These are phyloP conservation scores for Dimargaris xerosporica DNA, from an alignment of 192 early-diverging fungal species.

Conservation along the genomic window DNA sequence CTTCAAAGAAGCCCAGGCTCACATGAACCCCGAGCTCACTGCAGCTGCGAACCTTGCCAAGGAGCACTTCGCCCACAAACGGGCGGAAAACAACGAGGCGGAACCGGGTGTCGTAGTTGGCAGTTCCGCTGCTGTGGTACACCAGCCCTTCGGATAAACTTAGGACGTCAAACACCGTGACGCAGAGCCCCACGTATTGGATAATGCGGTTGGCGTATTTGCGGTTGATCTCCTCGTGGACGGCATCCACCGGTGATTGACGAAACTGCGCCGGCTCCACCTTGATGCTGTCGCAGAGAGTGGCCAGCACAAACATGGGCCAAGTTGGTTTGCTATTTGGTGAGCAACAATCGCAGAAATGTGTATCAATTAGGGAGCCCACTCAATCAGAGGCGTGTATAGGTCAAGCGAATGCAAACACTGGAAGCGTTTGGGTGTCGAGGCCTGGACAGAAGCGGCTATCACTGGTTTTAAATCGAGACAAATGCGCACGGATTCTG, in stretches of 20 bases:
- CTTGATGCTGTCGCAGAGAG: conserved; percentile 72
- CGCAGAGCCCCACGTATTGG: conserved; percentile 83
- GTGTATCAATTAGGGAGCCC: too few relatives aligned
- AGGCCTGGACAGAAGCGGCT: too few relatives aligned
- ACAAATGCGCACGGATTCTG: too few relatives aligned
- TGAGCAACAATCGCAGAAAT: too few relatives aligned
- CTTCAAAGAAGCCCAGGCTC: conserved; percentile 81
- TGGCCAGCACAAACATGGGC: conserved; percentile 73
- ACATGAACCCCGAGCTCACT: conserved; percentile 52
- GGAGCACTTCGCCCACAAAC: conserved; percentile 72
- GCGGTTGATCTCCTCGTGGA: conserved; percentile 75
- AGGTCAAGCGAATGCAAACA: too few relatives aligned
- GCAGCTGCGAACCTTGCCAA: conserved; percentile 60
- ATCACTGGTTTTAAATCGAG: too few relatives aligned
- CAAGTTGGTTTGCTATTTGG: background rate
- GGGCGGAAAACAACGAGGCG: conserved; percentile 81
- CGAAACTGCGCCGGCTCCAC: conserved; percentile 64
- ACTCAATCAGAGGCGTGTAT: too few relatives aligned
- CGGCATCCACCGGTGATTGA: conserved; percentile 56
- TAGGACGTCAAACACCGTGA: conserved; percentile 65
- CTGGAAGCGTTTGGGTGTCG: too few relatives aligned
- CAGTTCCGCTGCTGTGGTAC: conserved; percentile 66
- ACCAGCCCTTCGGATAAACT: conserved; percentile 75
- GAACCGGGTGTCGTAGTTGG: conserved; percentile 48
- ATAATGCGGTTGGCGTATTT: conserved; percentile 83